These are phyloP conservation scores for Santalum album DNA, from an alignment of 164 flowering plant genomes.

Conservation along the genomic window DNA sequence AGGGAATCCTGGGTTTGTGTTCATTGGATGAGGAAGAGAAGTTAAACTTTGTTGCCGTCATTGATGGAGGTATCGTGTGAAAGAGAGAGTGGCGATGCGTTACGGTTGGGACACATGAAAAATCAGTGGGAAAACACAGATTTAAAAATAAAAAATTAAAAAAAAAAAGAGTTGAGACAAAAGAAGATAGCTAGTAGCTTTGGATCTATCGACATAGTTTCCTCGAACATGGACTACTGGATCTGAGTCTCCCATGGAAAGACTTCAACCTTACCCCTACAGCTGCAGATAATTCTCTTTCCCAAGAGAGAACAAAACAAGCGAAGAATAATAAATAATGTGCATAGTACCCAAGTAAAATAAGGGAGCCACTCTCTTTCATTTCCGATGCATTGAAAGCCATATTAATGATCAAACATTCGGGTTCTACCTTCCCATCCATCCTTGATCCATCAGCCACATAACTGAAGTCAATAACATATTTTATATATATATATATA, in stretches of 20 bases:
- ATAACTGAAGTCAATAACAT: too few species aligned
- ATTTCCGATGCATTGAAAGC: slow-evolving; percentile 9
- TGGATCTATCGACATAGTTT: not conserved
- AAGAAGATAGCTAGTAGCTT: too few species aligned
- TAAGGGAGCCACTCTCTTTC: slow-evolving; percentile 4
- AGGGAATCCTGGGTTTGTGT: too few species aligned
- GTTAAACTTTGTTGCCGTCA: too few species aligned
- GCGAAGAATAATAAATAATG: not conserved
- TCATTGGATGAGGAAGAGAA: too few species aligned
- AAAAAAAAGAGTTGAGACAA: not conserved
- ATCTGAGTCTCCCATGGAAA: not conserved
- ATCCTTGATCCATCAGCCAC: not conserved
- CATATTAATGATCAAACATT: slow-evolving; percentile 11
- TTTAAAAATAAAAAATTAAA: not conserved
- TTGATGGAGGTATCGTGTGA: too few species aligned
- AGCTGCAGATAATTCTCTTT: not conserved
- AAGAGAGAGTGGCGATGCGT: too few species aligned
- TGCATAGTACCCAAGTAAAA: not conserved
- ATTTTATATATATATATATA: too few species aligned
- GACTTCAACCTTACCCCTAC: not conserved
- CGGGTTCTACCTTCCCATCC: slow-evolving; percentile 8
- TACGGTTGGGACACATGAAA: too few species aligned
- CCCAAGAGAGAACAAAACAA: not conserved
- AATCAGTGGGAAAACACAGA: not conserved
- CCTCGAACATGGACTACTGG: not conserved